Conservation (phyloP, 2,329 filamentous ascomycete species). For the Xylaria sp. region DNA sequence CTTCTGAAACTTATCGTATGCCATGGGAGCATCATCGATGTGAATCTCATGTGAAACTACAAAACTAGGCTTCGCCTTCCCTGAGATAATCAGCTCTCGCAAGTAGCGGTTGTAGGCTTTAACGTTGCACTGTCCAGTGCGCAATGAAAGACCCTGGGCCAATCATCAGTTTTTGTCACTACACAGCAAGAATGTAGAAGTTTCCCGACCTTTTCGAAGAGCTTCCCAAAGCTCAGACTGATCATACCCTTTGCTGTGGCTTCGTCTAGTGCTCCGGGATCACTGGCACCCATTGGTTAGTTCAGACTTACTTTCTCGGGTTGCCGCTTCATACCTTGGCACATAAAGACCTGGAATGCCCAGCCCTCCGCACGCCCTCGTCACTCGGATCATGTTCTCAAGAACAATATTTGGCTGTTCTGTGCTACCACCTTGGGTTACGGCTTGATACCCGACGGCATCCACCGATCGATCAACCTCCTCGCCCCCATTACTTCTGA, state of each 20-base stretch:
- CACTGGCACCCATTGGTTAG: conserved; percentile 12
- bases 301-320: neutral
- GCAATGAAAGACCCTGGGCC: conserved; percentile 16
- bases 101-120: conserved; percentile 30
- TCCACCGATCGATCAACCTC: conserved; percentile 42
- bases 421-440: conserved; percentile 15
- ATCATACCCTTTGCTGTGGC: conserved; percentile 21
- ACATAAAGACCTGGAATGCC: conserved; percentile 23
- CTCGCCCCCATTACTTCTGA: conserved; percentile 40
- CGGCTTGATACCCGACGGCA: conserved; percentile 43
- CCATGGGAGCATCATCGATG: conserved; percentile 20
- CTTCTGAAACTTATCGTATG: conserved; percentile 31
- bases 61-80: conserved; percentile 28
- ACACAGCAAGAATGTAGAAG: too few species aligned
- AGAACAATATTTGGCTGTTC: conserved; percentile 22
- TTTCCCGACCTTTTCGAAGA: conserved; percentile 23
- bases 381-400: conserved; percentile 21
- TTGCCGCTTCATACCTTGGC: conserved; percentile 9
- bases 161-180: neutral
- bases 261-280: conserved; percentile 21
- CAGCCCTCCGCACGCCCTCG: conserved; percentile 23
- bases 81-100: conserved; percentile 27
- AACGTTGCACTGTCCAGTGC: conserved; percentile 28
- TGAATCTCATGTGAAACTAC: conserved; percentile 28
- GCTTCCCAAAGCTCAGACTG: conserved; percentile 24